Evolutionary conservation across 2,329 filamentous ascomycete genomes (phyloP), one percentile per base, ranked within the genome.

Genomic region (Exserohilum turcica): DNA sequence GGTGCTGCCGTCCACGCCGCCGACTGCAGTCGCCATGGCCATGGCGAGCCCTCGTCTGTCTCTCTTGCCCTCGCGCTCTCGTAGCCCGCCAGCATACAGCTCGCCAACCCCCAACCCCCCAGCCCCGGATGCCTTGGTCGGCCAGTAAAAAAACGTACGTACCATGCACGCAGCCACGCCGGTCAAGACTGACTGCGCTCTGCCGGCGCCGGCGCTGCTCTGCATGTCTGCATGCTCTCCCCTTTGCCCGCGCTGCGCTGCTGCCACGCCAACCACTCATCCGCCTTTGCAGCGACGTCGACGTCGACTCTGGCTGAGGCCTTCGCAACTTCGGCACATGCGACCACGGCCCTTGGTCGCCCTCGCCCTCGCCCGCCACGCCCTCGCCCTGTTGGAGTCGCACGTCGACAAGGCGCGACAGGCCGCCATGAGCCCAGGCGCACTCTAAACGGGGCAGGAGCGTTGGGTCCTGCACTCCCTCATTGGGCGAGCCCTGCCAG

Each of bases 401-500:
- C 43, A 29, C 6, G 21, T 38, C 32, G 9, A 29, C 44, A n/a
- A 10, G 38, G 32, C 52, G 33, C 48, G 45, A 48, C n/a, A 51
- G 51, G 35, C 48, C 32, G 44, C 39, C 43, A 44, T 52, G 46
- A 44, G 35, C 40, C 46, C 36, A 42, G 43, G 40, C 51, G 49
- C 29, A 47, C 28, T 42, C 43, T 19, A 51, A 53, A 47, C 36
- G 33, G 52, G 52, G 47, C 56, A 45, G 49, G 39, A 61, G 45
- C 50, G 43, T 56, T 56, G 51, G 46, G 46, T 52, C 31, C 33
- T 33, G 35, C 43, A 46, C 47, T 42, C 38, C 28, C 47, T 43
- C 57, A 65, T 67, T 65, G 66, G 66, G 48, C 48, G 48, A 48
- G 39, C 36, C 50, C 48, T 29, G 47, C 55, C 47, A 54, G 48